A percentile compares a stretch with the other conserved stretches of the same genome.
Conservation (phyloP, 805 yeast species). For the Saccharomyces eubayanus region DNA sequence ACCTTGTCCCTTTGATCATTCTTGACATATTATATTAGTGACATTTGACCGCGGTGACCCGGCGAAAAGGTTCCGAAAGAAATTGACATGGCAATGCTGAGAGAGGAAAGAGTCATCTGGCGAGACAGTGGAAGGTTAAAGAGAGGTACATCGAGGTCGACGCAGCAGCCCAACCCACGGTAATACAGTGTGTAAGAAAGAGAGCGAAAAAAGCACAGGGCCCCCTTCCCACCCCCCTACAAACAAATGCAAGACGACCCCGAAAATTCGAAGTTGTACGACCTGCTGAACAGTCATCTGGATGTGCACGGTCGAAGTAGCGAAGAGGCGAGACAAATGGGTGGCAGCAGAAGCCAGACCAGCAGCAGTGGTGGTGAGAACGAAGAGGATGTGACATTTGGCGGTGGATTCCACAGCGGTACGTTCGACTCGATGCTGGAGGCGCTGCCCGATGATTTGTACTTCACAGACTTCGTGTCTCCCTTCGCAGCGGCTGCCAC, state of each 20-base stretch:
- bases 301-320: not conserved
- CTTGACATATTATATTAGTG: not conserved
- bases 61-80: not conserved
- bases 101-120: not conserved
- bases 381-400: not conserved
- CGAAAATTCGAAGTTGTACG: not conserved
- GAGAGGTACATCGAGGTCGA: not conserved
- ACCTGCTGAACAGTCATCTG: not conserved
- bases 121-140: not conserved
- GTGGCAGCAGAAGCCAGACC: not conserved
- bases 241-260: not conserved
- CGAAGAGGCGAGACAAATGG: not conserved
- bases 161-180: not conserved
- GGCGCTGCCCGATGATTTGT: conserved; percentile 28
- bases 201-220: not conserved
- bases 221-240: not conserved
- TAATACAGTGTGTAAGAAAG: not conserved
- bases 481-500: conserved; percentile 1
- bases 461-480: conserved; percentile 8
- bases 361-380: not conserved
- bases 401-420: not conserved
- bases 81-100: not conserved
- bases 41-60: not conserved
- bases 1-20: not conserved
- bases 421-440: conserved; percentile 32